Percentiles rank a stretch among this genome's conserved stretches.
Evolutionary conservation across 805 yeast species (phyloP).

Genomic region (Naumovozyma castellii): DNA sequence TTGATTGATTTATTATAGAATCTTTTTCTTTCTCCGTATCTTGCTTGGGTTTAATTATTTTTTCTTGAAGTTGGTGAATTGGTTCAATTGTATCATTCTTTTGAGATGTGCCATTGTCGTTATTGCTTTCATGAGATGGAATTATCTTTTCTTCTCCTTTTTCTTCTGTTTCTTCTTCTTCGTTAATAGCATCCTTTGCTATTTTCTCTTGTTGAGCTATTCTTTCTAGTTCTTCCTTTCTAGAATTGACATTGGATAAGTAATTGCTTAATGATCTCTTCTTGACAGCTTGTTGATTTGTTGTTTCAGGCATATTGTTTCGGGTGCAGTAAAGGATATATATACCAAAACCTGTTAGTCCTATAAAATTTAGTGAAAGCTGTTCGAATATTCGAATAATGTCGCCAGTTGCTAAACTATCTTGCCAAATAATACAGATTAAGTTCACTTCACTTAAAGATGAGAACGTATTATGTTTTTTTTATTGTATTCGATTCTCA

Average conservation of each 20-base stretch:
- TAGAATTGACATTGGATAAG: constrained; percentile 22
- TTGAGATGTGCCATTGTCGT: neutral
- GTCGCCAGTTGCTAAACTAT: too few relatives aligned
- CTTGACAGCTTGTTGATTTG: constrained; percentile 12
- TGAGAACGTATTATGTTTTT: too few relatives aligned
- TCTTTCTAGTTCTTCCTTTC: constrained; percentile 25
- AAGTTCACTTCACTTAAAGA: too few relatives aligned
- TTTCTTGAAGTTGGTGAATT: neutral
- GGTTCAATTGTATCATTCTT: neutral
- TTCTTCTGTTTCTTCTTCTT: constrained; percentile 3
- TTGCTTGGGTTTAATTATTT: neutral
- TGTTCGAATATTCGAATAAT: too few relatives aligned
- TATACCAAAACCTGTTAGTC: too few relatives aligned
- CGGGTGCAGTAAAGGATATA: neutral
- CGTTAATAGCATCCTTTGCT: constrained; percentile 3
- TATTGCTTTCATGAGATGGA: constrained; percentile 1
- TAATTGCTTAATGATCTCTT: constrained; percentile 28
- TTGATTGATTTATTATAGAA: too few relatives aligned
- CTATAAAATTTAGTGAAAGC: too few relatives aligned
- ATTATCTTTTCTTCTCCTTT: constrained; percentile 3
- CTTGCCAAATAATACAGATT: too few relatives aligned
- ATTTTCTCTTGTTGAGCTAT: constrained; percentile 8
- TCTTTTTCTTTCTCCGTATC: neutral
- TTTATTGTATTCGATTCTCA: neutral
- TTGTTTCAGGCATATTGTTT: neutral